Evolutionary conservation across 73 alveolate species (phyloP).

Genomic region (Symbiodinium pilosum): DNA sequence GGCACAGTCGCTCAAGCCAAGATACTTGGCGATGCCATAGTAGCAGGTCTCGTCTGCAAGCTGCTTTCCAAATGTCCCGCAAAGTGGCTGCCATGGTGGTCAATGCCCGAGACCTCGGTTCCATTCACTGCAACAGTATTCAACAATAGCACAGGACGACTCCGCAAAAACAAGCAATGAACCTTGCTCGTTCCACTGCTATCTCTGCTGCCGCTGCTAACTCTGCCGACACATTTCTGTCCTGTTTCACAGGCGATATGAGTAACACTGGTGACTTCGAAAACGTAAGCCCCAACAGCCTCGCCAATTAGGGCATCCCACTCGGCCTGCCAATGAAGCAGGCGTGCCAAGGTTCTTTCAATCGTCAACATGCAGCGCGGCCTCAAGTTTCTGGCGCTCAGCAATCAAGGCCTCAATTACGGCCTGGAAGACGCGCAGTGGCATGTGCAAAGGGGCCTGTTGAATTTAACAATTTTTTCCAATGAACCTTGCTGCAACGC

Average conservation of each 20-base stretch:
- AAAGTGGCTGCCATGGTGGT: not conserved
- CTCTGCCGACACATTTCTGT: not conserved
- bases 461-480: not conserved
- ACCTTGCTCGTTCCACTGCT: not conserved
- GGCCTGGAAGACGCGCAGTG: no score
- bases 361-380: not conserved
- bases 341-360: no score
- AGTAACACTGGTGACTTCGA: not conserved
- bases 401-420: not conserved
- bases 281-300: not conserved
- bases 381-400: constrained; percentile 9
- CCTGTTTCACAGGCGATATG: no score
- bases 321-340: not conserved
- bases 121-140: no score
- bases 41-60: not conserved
- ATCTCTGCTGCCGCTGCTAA: not conserved
- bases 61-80: not conserved
- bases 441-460: no score
- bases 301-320: not conserved
- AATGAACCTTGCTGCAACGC: not conserved
- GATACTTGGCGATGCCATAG: not conserved
- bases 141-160: no score
- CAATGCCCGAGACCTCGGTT: not conserved
- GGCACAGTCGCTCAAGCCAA: no score
- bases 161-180: not conserved